Conservation (phyloP, 2,329 filamentous ascomycete species). For the Graphilbum fragrans region DNA sequence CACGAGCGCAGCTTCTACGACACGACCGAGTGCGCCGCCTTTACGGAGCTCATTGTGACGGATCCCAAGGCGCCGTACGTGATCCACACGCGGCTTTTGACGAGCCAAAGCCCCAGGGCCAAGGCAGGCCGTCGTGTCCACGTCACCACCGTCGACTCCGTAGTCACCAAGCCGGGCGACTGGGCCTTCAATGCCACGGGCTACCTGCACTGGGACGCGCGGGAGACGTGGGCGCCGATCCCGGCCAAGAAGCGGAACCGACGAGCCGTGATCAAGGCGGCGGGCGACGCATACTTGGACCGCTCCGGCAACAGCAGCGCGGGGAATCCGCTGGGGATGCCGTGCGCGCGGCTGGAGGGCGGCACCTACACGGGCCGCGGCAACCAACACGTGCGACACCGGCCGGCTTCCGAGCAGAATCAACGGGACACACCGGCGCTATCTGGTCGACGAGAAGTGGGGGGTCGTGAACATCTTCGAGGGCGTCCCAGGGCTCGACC, state of each 20-base stretch:
- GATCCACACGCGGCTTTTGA: slow-evolving; percentile 19
- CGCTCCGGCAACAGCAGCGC: slow-evolving; percentile 14
- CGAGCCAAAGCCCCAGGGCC: slow-evolving; percentile 5
- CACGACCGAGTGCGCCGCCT: slow-evolving; percentile 9
- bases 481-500: slow-evolving; percentile 14
- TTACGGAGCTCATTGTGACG: slow-evolving; percentile 19
- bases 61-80: slow-evolving; percentile 20
- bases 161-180: slow-evolving; percentile 16
- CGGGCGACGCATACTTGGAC: slow-evolving; percentile 16
- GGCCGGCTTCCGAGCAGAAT: slow-evolving; percentile 13
- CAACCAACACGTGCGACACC: slow-evolving; percentile 11
- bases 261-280: slow-evolving; percentile 15
- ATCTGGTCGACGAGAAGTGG: slow-evolving; percentile 18
- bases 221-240: slow-evolving; percentile 13
- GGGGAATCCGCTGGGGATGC: slow-evolving; percentile 14
- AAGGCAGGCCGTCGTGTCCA: not conserved
- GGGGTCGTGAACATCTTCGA: slow-evolving; percentile 16
- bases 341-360: slow-evolving; percentile 16
- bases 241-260: slow-evolving; percentile 13
- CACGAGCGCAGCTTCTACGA: slow-evolving; percentile 18
- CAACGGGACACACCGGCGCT: slow-evolving; percentile 14
- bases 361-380: slow-evolving; percentile 13
- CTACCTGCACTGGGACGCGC: slow-evolving; percentile 12
- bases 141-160: slow-evolving; percentile 10
- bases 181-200: slow-evolving; percentile 18